Base-by-base conservation (phyloP, 2,329 filamentous ascomycete species). In the Cladosporium sp. region DNA sequence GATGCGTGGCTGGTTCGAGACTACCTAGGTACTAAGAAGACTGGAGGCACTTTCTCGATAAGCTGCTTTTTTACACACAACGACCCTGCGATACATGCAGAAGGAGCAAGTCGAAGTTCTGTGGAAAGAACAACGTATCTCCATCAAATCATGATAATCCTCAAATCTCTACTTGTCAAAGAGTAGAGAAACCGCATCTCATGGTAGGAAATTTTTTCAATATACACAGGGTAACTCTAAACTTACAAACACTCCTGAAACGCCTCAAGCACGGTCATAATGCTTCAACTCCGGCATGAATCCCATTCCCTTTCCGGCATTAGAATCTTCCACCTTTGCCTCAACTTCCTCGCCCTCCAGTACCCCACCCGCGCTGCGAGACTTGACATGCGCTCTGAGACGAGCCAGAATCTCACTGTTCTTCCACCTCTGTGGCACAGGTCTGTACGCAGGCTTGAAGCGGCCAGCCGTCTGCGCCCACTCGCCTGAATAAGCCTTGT, bases 401-500 rank as follows among this genome's bases (percentile, higher is more conserved):
- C 94, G 75, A 24, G 72, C 73, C 66, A 99, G 75, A 55, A 97
- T 84, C 77, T 92, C 87, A 64, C 89, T 95, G 61, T 87, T 85
- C 74, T 81, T 84, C 94, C 94, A 99, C 62, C 93, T 82, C 66
- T 78, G 75, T 12, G 94, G 94, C 58, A 97, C 92, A 37, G 93
- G 93, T 56, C 93, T 81, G 75, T 97, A 97, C 35, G 92, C 91
- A 28, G 93, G 91, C 80, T 90, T 93, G 75, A 96, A 97, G 20
- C 90, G 92, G 32, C 94, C 94, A 4, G 97, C 82, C 0, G 94
- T 99, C 81, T 97, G 93, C 61, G 91, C 90, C 94, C 94, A 99
- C 78, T 99, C 94, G 61, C 92, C 91, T 57, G 75, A 80, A 63
- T 72, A 80, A 20, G 77, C 80, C 53, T 79, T 77, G 44, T 77